phyloP scores from a whole-genome alignment of 176 grass and related monocot species.

The Elymus sibiricus region DNA sequence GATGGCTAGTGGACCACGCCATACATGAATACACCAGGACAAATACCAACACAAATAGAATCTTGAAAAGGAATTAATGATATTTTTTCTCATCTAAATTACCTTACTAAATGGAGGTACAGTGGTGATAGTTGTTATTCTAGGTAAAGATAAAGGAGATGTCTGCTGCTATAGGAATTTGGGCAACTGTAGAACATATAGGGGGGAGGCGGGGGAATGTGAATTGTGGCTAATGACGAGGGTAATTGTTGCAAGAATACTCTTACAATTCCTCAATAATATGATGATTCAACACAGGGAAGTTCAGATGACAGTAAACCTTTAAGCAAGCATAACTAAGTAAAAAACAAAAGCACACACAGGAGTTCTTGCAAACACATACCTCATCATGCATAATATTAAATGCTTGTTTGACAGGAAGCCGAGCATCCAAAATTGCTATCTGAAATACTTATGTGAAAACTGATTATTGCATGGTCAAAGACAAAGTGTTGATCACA shows the following conservation, averaged over 20 bases:
- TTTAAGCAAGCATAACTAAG: constrained; percentile 12
- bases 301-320: neutral
- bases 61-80: neutral
- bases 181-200: constrained; percentile 1
- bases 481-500: constrained; percentile 10
- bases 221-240: neutral
- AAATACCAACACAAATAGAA: neutral
- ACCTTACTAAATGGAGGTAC: neutral
- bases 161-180: constrained; percentile 3
- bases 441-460: constrained; percentile 44
- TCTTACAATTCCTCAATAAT: neutral
- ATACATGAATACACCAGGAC: neutral
- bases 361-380: constrained; percentile 26
- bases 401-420: constrained; percentile 73
- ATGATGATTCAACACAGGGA: neutral
- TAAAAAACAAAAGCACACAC: neutral
- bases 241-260: neutral
- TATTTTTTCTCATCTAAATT: constrained; percentile 6
- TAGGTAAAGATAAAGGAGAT: constrained; percentile 3
- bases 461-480: constrained; percentile 10
- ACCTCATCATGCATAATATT: constrained; percentile 70
- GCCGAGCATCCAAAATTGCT: constrained; percentile 51
- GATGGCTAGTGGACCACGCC: neutral
- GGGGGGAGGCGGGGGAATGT: neutral
- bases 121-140: neutral